Evolutionary conservation across 73 alveolate species (phyloP).

Genomic region (Urostyla sp.): DNA sequence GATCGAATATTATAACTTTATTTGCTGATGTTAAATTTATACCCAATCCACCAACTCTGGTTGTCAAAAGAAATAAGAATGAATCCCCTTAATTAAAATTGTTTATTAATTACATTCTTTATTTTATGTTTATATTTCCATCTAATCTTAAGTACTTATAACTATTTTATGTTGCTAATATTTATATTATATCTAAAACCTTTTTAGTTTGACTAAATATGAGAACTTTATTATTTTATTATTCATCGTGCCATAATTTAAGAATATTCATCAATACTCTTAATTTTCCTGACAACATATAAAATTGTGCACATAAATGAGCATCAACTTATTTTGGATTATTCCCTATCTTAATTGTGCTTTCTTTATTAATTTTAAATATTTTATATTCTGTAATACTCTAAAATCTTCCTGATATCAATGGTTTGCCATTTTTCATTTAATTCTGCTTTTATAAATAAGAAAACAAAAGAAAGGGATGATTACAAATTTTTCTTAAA

Average conservation of each 20-base stretch:
- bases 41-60: constrained; percentile 86
- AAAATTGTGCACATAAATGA: neutral
- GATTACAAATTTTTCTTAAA: constrained; percentile 69
- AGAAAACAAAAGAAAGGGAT: constrained; percentile 57
- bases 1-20: constrained; percentile 79
- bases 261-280: constrained; percentile 52
- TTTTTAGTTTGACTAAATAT: constrained; percentile 97
- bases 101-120: constrained; percentile 62
- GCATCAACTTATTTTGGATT: constrained; percentile 1
- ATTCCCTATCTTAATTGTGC: neutral
- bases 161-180: neutral
- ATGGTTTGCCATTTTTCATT: neutral
- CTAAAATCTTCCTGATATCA: neutral
- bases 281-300: constrained; percentile 69
- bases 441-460: neutral
- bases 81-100: constrained; percentile 54
- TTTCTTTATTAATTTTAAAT: neutral
- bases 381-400: neutral
- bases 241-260: constrained; percentile 64
- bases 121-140: constrained; percentile 62
- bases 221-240: constrained; percentile 83
- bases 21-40: constrained; percentile 80
- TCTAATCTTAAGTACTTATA: constrained; percentile 69
- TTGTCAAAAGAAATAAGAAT: constrained; percentile 62
- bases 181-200: constrained; percentile 90